Evolutionary conservation across 305 asterid genomes (phyloP).

Genomic region (Plantago coronopus): DNA sequence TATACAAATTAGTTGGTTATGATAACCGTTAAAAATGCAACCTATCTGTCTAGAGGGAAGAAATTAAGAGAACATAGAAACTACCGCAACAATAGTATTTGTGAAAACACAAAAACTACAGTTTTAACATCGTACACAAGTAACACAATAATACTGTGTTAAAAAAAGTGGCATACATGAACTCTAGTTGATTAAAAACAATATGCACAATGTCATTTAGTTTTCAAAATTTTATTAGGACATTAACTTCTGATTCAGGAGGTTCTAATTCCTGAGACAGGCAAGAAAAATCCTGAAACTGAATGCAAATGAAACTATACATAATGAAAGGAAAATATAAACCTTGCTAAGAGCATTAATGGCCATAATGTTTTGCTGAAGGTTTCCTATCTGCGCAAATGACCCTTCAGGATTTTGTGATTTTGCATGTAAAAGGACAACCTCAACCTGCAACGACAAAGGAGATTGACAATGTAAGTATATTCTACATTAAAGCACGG

Average conservation of each 20-base stretch:
- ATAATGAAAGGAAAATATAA: neutral
- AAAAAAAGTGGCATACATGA: neutral
- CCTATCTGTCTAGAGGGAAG: neutral
- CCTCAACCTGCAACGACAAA: constrained; percentile 50
- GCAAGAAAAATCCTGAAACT: neutral
- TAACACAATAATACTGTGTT: neutral
- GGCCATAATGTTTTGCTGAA: constrained; percentile 82
- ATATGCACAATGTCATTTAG: constrained; percentile 7
- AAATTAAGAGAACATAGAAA: neutral
- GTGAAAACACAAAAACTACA: neutral
- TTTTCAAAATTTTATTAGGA: constrained; percentile 4
- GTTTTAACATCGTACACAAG: too few species aligned
- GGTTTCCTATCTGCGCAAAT: constrained; percentile 43
- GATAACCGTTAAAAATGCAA: constrained; percentile 5
- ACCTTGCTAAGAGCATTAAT: constrained; percentile 86
- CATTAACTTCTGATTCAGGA: neutral
- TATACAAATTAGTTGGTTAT: constrained; percentile 13
- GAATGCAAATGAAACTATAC: neutral
- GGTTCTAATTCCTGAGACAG: neutral
- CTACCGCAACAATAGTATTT: constrained; percentile 2
- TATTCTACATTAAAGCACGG: constrained; percentile 1
- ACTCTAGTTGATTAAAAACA: neutral
- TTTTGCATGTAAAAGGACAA: constrained; percentile 45
- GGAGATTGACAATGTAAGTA: neutral
- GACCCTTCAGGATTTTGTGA: constrained; percentile 29